phyloP scores from a whole-genome alignment of 2,329 filamentous ascomycete genomes.

The Neophaeococcomyces aloes region DNA sequence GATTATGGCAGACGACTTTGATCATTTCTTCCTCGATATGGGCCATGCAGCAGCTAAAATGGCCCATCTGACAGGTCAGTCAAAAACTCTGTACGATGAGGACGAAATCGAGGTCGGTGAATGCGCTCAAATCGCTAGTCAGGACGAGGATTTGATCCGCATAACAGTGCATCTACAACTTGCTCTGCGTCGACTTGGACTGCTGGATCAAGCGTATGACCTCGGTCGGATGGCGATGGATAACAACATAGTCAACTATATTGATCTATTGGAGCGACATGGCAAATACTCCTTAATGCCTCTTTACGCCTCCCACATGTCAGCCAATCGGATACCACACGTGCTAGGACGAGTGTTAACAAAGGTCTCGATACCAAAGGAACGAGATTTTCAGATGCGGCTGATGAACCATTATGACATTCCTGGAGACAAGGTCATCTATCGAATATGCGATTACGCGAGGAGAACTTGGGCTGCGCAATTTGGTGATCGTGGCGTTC shows the following conservation, averaged over 20 bases:
- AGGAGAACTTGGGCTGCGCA: slow-evolving; percentile 23
- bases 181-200: slow-evolving; percentile 51
- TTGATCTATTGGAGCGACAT: slow-evolving; percentile 63
- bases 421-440: slow-evolving; percentile 54
- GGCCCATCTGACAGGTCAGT: slow-evolving; percentile 22
- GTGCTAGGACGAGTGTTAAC: slow-evolving; percentile 67
- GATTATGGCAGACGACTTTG: slow-evolving; percentile 34
- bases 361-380: slow-evolving; percentile 54
- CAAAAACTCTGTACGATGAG: slow-evolving; percentile 26
- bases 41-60: slow-evolving; percentile 33
- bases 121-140: slow-evolving; percentile 28
- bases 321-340: slow-evolving; percentile 50
- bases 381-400: slow-evolving; percentile 58
- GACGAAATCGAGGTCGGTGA: slow-evolving; percentile 33
- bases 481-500: slow-evolving; percentile 6
- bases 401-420: slow-evolving; percentile 67
- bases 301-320: slow-evolving; percentile 72
- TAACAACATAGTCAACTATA: slow-evolving; percentile 70
- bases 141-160: slow-evolving; percentile 51
- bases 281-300: slow-evolving; percentile 71
- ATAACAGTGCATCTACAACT: slow-evolving; percentile 59
- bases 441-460: slow-evolving; percentile 45
- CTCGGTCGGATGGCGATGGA: slow-evolving; percentile 48
- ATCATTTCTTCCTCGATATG: slow-evolving; percentile 31
- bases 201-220: slow-evolving; percentile 36